Percentiles rank a stretch among this genome's conserved stretches.
phyloP scores from a whole-genome alignment of 1,139 yeast species.

The Pichia sp. region DNA sequence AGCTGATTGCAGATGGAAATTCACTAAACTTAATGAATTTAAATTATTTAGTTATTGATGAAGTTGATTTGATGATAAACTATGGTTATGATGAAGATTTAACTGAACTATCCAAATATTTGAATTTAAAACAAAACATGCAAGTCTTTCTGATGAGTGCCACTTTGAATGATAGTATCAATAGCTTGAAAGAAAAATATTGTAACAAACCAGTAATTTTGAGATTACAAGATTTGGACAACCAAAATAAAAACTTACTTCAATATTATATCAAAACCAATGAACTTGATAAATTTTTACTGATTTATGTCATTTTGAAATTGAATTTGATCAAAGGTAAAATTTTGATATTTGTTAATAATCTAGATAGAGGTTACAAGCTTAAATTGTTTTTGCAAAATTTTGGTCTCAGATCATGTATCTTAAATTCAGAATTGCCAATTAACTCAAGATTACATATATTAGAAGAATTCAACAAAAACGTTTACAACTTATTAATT shows the following conservation, averaged over 20 bases:
- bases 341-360: slow-evolving; percentile 83
- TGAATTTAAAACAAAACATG: slow-evolving; percentile 66
- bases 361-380: slow-evolving; percentile 92
- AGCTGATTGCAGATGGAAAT: slow-evolving; percentile 43
- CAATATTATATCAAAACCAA: slow-evolving; percentile 84
- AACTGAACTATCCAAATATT: slow-evolving; percentile 42
- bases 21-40: slow-evolving; percentile 43
- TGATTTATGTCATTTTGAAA: slow-evolving; percentile 88
- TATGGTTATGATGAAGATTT: slow-evolving; percentile 91
- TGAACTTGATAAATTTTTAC: slow-evolving; percentile 86
- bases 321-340: slow-evolving; percentile 86
- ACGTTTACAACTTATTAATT: slow-evolving; percentile 76
- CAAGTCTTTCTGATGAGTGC: slow-evolving; percentile 97
- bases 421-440: slow-evolving; percentile 88
- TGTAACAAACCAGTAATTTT: slow-evolving; percentile 84
- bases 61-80: slow-evolving; percentile 84
- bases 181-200: slow-evolving; percentile 63
- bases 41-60: slow-evolving; percentile 79
- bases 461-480: slow-evolving; percentile 90
- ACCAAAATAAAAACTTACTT: slow-evolving; percentile 49
- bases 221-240: slow-evolving; percentile 60
- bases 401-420: slow-evolving; percentile 85
- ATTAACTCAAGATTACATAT: slow-evolving; percentile 88
- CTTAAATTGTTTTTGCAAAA: slow-evolving; percentile 87
- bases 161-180: slow-evolving; percentile 81